These are phyloP conservation scores for Zelopaecilomyces penicillatus DNA, from an alignment of 2,329 filamentous ascomycete species.

Conservation along the genomic window DNA sequence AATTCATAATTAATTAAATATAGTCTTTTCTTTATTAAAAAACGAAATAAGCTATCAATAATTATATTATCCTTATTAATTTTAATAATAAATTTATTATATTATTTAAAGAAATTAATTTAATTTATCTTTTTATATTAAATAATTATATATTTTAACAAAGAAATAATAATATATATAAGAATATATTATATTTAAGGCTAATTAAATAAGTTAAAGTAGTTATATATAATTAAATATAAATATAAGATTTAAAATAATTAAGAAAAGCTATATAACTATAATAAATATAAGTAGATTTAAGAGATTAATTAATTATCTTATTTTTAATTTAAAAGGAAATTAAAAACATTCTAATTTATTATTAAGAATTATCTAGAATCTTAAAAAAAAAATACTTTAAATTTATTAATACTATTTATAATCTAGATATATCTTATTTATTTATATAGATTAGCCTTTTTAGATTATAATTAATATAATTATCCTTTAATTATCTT, in stretches of 20 bases:
- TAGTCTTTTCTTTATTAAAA: not conserved
- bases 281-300: too few species aligned
- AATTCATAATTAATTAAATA: slow-evolving; percentile 1
- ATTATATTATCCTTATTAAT: not conserved
- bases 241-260: not conserved
- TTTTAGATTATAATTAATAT: not conserved
- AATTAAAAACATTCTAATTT: not conserved
- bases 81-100: not conserved
- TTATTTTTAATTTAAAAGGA: not conserved
- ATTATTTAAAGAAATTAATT: not conserved
- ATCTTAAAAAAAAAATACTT: not conserved
- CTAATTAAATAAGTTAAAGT: too few species aligned
- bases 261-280: too few species aligned
- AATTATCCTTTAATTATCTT: not conserved
- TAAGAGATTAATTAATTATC: not conserved
- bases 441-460: not conserved
- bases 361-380: too few species aligned
- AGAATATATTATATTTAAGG: too few species aligned
- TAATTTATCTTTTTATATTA: too few species aligned
- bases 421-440: too few species aligned
- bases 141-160: too few species aligned
- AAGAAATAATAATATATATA: too few species aligned
- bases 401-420: not conserved
- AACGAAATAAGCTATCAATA: too few species aligned
- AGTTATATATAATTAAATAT: too few species aligned